A percentile compares a stretch with the other conserved stretches of the same genome.
These are phyloP conservation scores for Pseudogymnoascus sp. DNA, from an alignment of 2,329 filamentous ascomycete species.

Conservation along the genomic window DNA sequence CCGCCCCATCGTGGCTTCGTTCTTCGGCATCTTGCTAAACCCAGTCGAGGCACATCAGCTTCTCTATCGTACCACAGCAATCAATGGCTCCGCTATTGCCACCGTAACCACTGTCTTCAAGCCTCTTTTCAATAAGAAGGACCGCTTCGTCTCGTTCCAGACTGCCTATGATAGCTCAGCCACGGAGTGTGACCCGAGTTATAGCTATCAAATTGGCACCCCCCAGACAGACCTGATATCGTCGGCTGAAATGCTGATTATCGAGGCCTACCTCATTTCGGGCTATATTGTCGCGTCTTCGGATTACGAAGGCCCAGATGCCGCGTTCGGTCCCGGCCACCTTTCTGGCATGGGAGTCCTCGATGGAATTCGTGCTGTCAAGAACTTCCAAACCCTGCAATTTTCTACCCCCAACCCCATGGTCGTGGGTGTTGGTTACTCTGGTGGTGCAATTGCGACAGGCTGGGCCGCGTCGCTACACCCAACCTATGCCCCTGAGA, in stretches of 20 bases:
- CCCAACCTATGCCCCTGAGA: conserved; percentile 44
- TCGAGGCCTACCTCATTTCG: conserved; percentile 9
- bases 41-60: conserved; percentile 28
- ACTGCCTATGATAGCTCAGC: conserved; percentile 19
- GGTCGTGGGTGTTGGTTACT: conserved; percentile 44
- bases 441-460: conserved; percentile 44
- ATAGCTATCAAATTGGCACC: too few species aligned
- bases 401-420: too few species aligned
- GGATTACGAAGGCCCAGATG: conserved; percentile 19
- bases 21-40: background rate
- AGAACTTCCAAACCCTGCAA: background rate
- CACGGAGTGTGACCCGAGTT: too few species aligned
- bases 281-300: conserved; percentile 20
- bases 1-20: conserved; percentile 15
- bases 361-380: conserved; percentile 19
- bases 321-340: conserved; percentile 15
- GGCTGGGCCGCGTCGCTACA: conserved; percentile 47
- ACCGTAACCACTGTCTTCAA: conserved; percentile 34
- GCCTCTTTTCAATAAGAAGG: too few species aligned
- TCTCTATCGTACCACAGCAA: conserved; percentile 35
- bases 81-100: conserved; percentile 29
- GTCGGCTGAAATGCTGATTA: background rate
- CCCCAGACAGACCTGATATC: conserved; percentile 27
- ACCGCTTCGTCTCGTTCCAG: too few species aligned
- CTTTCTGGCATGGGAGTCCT: conserved; percentile 17